These are phyloP conservation scores for Salpingoeca rosetta DNA, from an alignment of 78 protist species.

Conservation along the genomic window DNA sequence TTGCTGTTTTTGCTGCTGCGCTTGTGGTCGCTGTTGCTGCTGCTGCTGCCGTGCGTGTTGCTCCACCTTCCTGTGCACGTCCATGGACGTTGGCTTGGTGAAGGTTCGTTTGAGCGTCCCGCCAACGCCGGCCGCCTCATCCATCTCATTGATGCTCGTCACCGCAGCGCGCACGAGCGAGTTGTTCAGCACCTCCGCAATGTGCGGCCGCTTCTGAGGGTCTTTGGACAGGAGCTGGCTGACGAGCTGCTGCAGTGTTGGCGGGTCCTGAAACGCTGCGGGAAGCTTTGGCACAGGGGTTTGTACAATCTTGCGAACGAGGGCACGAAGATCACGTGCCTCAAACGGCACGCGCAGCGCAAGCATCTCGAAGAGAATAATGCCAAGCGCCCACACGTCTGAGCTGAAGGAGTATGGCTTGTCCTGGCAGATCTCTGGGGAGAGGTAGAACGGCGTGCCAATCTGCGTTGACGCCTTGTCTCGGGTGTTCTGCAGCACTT, in stretches of 20 bases:
- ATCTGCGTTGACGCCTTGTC: neutral
- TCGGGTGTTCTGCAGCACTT: neutral
- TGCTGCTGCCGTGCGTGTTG: neutral
- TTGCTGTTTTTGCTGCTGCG: neutral
- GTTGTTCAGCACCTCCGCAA: neutral
- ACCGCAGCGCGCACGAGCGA: neutral
- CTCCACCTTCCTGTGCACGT: neutral
- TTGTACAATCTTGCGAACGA: slow-evolving; percentile 14
- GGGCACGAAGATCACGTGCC: slow-evolving; percentile 4
- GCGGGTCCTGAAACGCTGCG: neutral
- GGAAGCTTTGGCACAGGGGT: neutral
- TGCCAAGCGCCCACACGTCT: slow-evolving; percentile 72
- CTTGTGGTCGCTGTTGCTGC: neutral
- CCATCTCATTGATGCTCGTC: too few relatives aligned
- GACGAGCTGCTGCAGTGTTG: neutral
- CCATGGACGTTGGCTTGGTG: neutral
- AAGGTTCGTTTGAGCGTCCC: too few relatives aligned
- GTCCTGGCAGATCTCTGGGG: slow-evolving; percentile 57
- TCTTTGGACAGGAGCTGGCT: neutral
- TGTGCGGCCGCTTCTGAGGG: neutral
- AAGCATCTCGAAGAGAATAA: slow-evolving; percentile 45
- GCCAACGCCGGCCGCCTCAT: too few relatives aligned
- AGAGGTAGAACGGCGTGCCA: slow-evolving; percentile 69
- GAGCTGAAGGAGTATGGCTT: slow-evolving; percentile 42
- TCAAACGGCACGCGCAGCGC: slow-evolving; percentile 45